Percentiles rank a stretch among this genome's conserved stretches.
These are phyloP conservation scores for Ceratobasidium sp. DNA, from an alignment of 1,284 basidiomycete species.

Conservation along the genomic window DNA sequence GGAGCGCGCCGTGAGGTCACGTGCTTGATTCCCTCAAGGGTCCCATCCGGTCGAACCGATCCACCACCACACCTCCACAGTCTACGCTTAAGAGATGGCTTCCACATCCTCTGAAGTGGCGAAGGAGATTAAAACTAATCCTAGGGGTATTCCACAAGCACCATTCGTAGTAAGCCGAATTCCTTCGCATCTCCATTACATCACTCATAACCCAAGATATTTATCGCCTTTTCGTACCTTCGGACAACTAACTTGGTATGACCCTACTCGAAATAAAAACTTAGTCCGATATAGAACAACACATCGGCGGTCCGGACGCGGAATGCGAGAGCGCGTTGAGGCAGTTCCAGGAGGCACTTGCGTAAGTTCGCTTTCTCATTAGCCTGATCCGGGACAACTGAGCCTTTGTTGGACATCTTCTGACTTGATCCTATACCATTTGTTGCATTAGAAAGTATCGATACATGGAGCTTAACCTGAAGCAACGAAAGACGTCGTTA, in stretches of 20 bases:
- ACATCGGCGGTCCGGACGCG: slow-evolving; percentile 83
- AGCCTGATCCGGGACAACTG: background rate
- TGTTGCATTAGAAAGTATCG: slow-evolving; percentile 87
- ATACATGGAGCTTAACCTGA: slow-evolving; percentile 94
- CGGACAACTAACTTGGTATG: no score
- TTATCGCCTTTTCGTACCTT: background rate
- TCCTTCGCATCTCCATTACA: slow-evolving; percentile 3
- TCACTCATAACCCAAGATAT: background rate
- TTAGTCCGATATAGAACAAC: slow-evolving; percentile 87
- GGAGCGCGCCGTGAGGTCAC: background rate
- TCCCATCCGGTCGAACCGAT: background rate
- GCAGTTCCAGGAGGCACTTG: slow-evolving; percentile 91
- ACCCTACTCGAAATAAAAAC: no score
- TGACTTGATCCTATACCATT: slow-evolving; percentile 36
- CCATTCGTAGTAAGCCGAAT: slow-evolving; percentile 86
- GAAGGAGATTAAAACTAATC: slow-evolving; percentile 72
- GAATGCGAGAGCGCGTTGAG: slow-evolving; percentile 85
- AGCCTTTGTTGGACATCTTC: background rate
- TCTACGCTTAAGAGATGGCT: slow-evolving; percentile 8
- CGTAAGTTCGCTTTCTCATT: slow-evolving; percentile 64
- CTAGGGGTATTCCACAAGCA: slow-evolving; percentile 93
- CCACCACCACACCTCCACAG: background rate
- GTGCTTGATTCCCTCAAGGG: background rate
- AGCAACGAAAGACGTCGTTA: slow-evolving; percentile 82
- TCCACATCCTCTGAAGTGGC: slow-evolving; percentile 14